These are phyloP conservation scores for Suillus subluteus DNA, from an alignment of 768 basidiomycete genomes.

Conservation along the genomic window DNA sequence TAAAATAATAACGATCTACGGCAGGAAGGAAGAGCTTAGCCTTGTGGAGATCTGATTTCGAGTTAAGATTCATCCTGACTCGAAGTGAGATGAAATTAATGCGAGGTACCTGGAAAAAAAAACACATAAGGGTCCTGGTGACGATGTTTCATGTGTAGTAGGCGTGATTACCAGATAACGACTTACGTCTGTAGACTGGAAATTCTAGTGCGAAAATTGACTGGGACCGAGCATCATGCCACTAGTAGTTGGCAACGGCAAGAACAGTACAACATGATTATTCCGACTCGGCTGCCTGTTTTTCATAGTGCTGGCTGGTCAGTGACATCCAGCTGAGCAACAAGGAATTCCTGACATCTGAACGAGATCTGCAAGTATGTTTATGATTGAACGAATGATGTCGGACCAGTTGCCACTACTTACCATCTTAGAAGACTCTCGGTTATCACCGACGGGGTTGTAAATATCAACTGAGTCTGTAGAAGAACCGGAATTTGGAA, in stretches of 20 bases:
- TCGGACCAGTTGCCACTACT: not conserved
- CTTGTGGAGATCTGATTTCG: conserved; percentile 6
- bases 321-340: not conserved
- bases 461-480: not conserved
- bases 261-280: not conserved
- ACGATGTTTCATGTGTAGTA: not conserved
- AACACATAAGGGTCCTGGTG: not conserved
- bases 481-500: too few relatives aligned
- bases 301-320: too few relatives aligned
- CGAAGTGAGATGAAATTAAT: conserved; percentile 7
- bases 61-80: conserved; percentile 5
- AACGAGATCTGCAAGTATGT: conserved; percentile 3
- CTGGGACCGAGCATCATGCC: not conserved
- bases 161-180: not conserved
- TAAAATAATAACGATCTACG: conserved; percentile 6
- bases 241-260: too few relatives aligned
- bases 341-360: not conserved
- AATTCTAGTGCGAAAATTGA: not conserved
- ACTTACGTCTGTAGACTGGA: not conserved
- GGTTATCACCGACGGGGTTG: conserved; percentile 9
- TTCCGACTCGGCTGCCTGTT: not conserved
- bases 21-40: conserved; percentile 8
- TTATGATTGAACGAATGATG: conserved; percentile 6
- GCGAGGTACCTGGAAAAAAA: conserved; percentile 9
- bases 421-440: conserved; percentile 8